Base-by-base conservation (phyloP, 495 filamentous ascomycete genomes). In the Penicillium chermesinum region DNA sequence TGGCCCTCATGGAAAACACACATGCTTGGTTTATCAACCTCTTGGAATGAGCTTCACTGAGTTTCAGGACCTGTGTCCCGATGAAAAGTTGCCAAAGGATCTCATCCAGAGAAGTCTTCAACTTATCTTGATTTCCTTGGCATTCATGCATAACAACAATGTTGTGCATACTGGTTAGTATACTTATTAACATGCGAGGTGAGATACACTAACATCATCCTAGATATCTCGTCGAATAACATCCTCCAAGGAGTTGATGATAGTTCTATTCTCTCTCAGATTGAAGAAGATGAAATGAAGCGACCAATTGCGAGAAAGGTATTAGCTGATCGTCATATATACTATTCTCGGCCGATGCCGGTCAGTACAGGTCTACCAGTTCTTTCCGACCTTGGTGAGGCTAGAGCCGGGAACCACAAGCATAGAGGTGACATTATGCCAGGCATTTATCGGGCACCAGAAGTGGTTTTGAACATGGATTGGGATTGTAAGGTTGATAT, bases 401-500 rank as follows among this genome's bases (percentile, higher is more conserved):
- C 64, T 38, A 41, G 53, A 17, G 21, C 50, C 27, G 54, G 49
- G 7, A 19, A 19, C 1, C 49, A 57, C 22, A 49, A 57, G 38
- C 57, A 62, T 48, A 39, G 7, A 2, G 51, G 41, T 6, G 51
- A 54, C 42, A 45, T 54, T 35, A 49, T 49, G 46, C 68, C 65
- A 8, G 44, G 50, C n/a, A 47, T 60, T 19, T 72, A 70, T 50
- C 52, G 65, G 36, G 58, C 66, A 2, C 72, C 70, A 8, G 70
- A 73, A 46, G 53, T 71, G 0, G 62, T 71, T 27, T 40, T 71
- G 34, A 52, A 54, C 17, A 62, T 61, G 34, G 52, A 45, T 18
- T 75, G 67, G 72, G 53, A 52, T 48, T 57, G 47, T 32, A 66
- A 57, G 27, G 58, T 72, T 13, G 68, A 73, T 52, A 68, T 73